Percentiles rank a stretch among this genome's conserved stretches.
phyloP scores from a whole-genome alignment of 352 stramenopile genomes.

The Phytophthora melonis region DNA sequence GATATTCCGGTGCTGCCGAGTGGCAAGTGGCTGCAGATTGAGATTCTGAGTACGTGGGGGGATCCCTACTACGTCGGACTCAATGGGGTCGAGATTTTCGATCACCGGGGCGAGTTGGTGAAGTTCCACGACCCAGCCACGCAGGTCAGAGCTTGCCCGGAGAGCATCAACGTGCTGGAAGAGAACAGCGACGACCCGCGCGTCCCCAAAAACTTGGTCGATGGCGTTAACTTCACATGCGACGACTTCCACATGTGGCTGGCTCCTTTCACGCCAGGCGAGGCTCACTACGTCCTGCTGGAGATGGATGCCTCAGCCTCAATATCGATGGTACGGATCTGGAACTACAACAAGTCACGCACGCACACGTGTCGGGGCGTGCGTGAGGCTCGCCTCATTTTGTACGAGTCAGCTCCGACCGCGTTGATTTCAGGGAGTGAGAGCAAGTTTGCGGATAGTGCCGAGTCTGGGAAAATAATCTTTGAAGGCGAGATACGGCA shows the following conservation, averaged over 20 bases:
- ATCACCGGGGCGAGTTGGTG: constrained; percentile 71
- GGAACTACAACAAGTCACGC: constrained; percentile 95
- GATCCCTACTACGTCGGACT: constrained; percentile 92
- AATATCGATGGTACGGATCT: constrained; percentile 89
- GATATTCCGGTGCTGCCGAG: constrained; percentile 74
- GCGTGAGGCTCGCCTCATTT: constrained; percentile 59
- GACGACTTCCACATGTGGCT: constrained; percentile 94
- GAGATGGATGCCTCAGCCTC: constrained; percentile 46
- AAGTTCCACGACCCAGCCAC: constrained; percentile 49
- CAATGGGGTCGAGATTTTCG: constrained; percentile 91
- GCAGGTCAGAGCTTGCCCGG: constrained; percentile 72
- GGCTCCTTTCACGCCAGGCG: constrained; percentile 72
- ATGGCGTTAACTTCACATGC: constrained; percentile 90
- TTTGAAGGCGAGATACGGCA: constrained; percentile 90
- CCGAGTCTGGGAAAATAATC: constrained; percentile 42
- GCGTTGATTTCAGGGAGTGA: background rate
- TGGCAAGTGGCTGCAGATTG: constrained; percentile 67
- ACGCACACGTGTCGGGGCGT: constrained; percentile 83
- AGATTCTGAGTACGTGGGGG: constrained; percentile 91
- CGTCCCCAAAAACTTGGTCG: constrained; percentile 78
- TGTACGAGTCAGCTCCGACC: constrained; percentile 45
- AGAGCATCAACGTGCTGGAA: constrained; percentile 91
- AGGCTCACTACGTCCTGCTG: constrained; percentile 67
- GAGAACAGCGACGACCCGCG: constrained; percentile 86
- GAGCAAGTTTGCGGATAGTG: background rate